phyloP scores from a whole-genome alignment of 176 grass and related monocot genomes.

The Elymus sibiricus region DNA sequence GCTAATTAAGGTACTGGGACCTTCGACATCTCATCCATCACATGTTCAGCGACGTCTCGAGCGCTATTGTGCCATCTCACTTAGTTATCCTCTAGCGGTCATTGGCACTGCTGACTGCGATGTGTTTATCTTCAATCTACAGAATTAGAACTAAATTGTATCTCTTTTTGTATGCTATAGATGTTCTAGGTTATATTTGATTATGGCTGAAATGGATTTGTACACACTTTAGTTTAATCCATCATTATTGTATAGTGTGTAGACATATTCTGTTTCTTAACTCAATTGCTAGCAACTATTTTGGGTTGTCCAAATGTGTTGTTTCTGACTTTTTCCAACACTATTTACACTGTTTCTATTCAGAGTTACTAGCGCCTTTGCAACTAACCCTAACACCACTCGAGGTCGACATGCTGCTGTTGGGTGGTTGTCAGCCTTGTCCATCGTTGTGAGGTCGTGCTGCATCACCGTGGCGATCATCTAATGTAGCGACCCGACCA shows the following conservation, averaged over 20 bases:
- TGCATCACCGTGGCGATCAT: no score
- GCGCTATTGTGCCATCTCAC: conserved; percentile 61
- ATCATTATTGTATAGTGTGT: background rate
- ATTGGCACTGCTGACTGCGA: conserved; percentile 68
- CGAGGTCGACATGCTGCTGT: background rate
- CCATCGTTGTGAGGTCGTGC: no score
- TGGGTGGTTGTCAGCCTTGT: background rate
- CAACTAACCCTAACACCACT: no score
- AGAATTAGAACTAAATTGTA: conserved; percentile 58
- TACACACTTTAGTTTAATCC: background rate
- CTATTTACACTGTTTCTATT: background rate
- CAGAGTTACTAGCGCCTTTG: background rate
- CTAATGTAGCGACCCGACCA: no score
- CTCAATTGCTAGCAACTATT: no score
- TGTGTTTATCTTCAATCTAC: conserved; percentile 59
- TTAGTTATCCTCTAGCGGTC: conserved; percentile 74
- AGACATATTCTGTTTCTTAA: no score
- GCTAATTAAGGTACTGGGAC: conserved; percentile 62
- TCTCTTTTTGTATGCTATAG: background rate
- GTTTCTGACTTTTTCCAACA: background rate
- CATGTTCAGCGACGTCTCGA: conserved; percentile 78
- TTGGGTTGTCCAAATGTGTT: background rate
- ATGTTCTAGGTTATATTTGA: background rate
- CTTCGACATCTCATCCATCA: conserved; percentile 57
- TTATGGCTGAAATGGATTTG: background rate